Base-by-base conservation (phyloP, 306 rosid species). In the Datisca glomerata region DNA sequence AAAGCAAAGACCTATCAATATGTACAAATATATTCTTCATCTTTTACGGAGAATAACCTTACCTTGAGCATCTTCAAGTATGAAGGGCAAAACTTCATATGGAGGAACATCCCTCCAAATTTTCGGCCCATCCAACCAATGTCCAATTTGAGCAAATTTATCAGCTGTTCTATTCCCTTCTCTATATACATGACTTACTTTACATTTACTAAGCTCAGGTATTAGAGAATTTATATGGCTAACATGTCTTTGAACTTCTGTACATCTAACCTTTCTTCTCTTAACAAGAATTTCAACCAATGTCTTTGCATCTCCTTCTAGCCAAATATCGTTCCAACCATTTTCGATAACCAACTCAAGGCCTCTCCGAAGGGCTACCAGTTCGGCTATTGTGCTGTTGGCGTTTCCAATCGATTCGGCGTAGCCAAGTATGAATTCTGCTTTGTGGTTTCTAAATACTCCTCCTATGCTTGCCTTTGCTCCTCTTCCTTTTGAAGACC, bases 161-260 rank as follows among this genome's bases (percentile, higher is more conserved):
- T 86, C 57, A 10, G 93, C 94, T 4, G 69, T 70, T 46, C 87
- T 55, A 45, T 81, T 82, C 1, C 87, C 87, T 59, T 81, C 81
- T 59, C 81, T 75, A 19, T 78, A 79, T 6, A 81, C 42, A 12
- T 81, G 92, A 49, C 60, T 68, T 3, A 76, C 54, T 10, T 53
- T n/a, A 23, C 60, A 71, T 23, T 70, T 37, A 4, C 73, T 18
- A 4, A 79, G 40, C 34, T 67, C 67, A 1, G 55, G 55, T 2
- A 75, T 36, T 5, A 86, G 55, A 0, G 71, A 68, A 27, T 70
- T 64, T 46, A 76, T 67, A 12, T 69, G 36, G 60, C 59, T 36
- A 0, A 79, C 18, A 13, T 81, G 81, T 40, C 42, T 64, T 24
- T 58, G 66, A 13, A 66, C 62, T 35, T 82, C 80, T 23, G 14